Base-by-base conservation (phyloP, 2,329 filamentous ascomycete species). In the Colletotrichum theobromicola region DNA sequence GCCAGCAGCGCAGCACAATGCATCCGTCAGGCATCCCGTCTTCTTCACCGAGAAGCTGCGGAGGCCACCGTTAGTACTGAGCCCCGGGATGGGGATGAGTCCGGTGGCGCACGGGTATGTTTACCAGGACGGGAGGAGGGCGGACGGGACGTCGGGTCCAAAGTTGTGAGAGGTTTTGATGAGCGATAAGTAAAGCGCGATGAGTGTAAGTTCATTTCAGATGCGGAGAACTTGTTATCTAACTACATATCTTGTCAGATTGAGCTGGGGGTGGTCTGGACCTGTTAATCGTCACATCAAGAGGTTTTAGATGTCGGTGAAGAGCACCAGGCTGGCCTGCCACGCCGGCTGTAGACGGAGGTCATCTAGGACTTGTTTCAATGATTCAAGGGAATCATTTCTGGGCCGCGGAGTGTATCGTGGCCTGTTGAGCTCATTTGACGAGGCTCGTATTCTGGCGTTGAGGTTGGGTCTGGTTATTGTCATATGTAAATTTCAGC, bases 31-130 rank as follows among this genome's bases (percentile, higher is more conserved):
- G 30, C 94, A 96, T 77, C 94, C 94, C 0, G 94, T 95, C 2
- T 96, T 96, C 84, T 95, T 95, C 84, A 94, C 93, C 0, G 86
- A 90, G 34, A 87, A 88, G 66, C 84, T 94, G 65, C 89, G 89
- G 72, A 90, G 88, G 78, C 87, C 89, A 4, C 89, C 91, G 7
- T 85, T 88, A 26, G 78, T 72, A 53, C 73, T 77, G 73, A 79
- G 78, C 28, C 68, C 75, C 8, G 78, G 69, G 15, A 28, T 69
- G 16, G 53, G 72, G 8, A 79, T 77, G 12, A 91, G 82, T 75
- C 91, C 91, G 0, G 88, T 92, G 5, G 90, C 90, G 21, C 84
- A 88, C 55, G 91, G 91, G 2, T 93, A 93, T 78, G 84, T 89
- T n/a, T 92, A 90, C 77, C 88, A 88, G 72, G 87, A 89, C 75